A percentile compares a stretch with the other conserved stretches of the same genome.
phyloP scores from a whole-genome alignment of 495 filamentous ascomycete species.

The Saxophila tyrrhenica region DNA sequence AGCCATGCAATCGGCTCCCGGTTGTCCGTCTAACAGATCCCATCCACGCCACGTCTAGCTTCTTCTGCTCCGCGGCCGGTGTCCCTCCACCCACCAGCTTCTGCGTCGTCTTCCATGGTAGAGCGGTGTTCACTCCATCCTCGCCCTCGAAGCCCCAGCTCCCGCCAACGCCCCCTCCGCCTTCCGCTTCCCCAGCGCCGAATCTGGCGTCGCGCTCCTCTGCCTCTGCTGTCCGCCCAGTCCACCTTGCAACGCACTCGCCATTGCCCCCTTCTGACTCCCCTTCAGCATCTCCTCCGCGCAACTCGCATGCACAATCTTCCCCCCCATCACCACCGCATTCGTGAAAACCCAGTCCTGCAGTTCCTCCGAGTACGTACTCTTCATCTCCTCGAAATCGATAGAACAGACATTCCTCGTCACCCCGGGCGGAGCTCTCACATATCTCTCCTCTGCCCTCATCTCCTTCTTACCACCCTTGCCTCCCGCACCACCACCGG shows the following conservation, averaged over 20 bases:
- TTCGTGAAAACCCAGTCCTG: slow-evolving; percentile 98
- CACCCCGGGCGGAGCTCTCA: slow-evolving; percentile 63
- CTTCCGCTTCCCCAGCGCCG: slow-evolving; percentile 30
- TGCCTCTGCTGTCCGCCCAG: neutral
- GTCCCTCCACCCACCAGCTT: too few relatives aligned
- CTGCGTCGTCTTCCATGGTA: too few relatives aligned
- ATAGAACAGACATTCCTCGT: slow-evolving; percentile 73
- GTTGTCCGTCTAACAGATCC: too few relatives aligned
- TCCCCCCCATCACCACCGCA: slow-evolving; percentile 60
- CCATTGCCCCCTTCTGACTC: slow-evolving; percentile 1
- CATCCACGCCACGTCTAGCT: too few relatives aligned
- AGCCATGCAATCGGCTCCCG: too few relatives aligned
- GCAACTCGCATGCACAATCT: slow-evolving; percentile 83
- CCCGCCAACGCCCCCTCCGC: slow-evolving; percentile 21
- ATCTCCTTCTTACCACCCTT: slow-evolving; percentile 36
- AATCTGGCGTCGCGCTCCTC: slow-evolving; percentile 25
- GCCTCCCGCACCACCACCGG: slow-evolving; percentile 14
- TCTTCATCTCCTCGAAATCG: slow-evolving; percentile 90
- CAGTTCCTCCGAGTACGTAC: slow-evolving; percentile 73
- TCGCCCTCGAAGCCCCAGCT: slow-evolving; percentile 9
- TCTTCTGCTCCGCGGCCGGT: too few relatives aligned
- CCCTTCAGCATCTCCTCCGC: slow-evolving; percentile 70
- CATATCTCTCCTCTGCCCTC: slow-evolving; percentile 58
- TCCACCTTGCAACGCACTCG: slow-evolving; percentile 3
- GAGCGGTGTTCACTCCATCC: slow-evolving; percentile 18